Evolutionary conservation across 1,284 basidiomycete genomes (phyloP), one percentile per base, ranked within the genome.

Genomic region (Fomitopsis schrenkii): DNA sequence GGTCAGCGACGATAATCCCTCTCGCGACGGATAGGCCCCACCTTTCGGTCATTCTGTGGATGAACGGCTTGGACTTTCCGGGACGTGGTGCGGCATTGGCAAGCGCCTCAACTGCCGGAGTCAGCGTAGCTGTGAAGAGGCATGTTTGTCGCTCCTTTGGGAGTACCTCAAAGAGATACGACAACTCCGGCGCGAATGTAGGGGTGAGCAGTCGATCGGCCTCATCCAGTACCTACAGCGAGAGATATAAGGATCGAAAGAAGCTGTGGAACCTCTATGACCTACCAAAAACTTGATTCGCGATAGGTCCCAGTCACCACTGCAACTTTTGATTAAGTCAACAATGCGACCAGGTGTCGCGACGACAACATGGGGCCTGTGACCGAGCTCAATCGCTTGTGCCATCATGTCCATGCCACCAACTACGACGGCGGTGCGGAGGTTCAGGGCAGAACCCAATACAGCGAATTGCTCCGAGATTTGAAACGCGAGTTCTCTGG

Each of bases 331-430:
- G 41, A 99, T 76, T 68, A 97, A 87, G 74, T 99, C 97, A 2
- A 96, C 94, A 12, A 99, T 86, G 12, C 97, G 85, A 0, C 97
- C 97, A 1, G 97, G 97, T 0, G 97, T 99, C 6, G 97, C 97
- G 45, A 99, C 90, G 19, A 99, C 88, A 46, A 99, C 83, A 72
- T 99, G 97, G 0, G 97, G 97, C 36, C 93, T 84, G 66, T 87
- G 83, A 3, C 84, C 83, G 5, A 99, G 85, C 71, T 97, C 94
- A 36, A 94, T 80, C 0, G 97, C 94, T 74, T 99, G 97, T 7
- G 87, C 76, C 80, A 98, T 95, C 91, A 98, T 97, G 71, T 99
- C 97, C 94, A 99, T 96, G 3, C 97, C 97, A 9, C 97, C 97
- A 2, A 99, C 94, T 22, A 99, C 83, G 2, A 98, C 93, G 8